Evolutionary conservation across 768 basidiomycete species (phyloP).

Genomic region (Tricholomella constricta): DNA sequence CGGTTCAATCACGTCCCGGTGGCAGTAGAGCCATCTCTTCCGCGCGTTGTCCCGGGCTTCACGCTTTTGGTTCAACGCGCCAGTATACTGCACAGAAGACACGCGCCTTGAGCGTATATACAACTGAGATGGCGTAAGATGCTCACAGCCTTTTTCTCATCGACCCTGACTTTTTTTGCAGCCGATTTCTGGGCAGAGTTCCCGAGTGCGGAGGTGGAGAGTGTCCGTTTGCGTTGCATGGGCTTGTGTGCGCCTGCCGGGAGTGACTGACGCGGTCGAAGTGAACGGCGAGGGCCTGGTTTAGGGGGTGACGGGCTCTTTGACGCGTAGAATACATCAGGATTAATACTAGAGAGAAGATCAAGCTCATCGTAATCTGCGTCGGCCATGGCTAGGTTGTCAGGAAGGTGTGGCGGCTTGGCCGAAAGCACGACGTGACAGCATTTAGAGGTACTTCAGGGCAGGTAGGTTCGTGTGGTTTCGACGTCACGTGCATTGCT

Average conservation of each 20-base stretch:
- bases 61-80: conserved; percentile 37
- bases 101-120: not conserved
- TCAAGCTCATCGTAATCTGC: conserved; percentile 15
- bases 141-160: conserved; percentile 43
- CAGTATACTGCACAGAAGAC: conserved; percentile 25
- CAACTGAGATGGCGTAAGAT: not conserved
- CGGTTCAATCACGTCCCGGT: conserved; percentile 46
- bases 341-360: not conserved
- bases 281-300: conserved; percentile 11
- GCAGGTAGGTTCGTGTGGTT: not conserved
- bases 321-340: conserved; percentile 8
- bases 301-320: not conserved
- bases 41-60: conserved; percentile 41
- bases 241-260: not conserved
- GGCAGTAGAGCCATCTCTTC: conserved; percentile 47
- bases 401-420: not conserved
- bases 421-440: not conserved
- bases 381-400: not conserved
- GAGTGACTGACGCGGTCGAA: conserved; percentile 15
- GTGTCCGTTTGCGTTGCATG: conserved; percentile 18
- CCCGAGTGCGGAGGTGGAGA: conserved; percentile 13
- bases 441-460: not conserved
- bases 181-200: conserved; percentile 26
- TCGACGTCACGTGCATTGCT: too few relatives aligned
- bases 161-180: conserved; percentile 26